Percentiles rank a stretch among this genome's conserved stretches.
These are phyloP conservation scores for Sporothrix phasma DNA, from an alignment of 2,329 filamentous ascomycete species.

Conservation along the genomic window DNA sequence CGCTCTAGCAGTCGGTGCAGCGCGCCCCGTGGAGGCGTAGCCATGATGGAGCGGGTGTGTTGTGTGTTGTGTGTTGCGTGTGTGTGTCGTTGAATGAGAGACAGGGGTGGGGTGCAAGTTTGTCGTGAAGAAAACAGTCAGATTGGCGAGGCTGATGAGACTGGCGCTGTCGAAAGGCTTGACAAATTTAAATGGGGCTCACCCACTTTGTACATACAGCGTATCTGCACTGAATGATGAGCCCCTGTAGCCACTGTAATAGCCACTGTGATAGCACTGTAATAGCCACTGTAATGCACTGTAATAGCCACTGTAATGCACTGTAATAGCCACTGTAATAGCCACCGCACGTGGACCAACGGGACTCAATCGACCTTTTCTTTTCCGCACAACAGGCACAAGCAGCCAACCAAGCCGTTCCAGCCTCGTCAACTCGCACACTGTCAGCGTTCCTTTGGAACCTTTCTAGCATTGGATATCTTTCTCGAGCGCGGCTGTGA, in stretches of 20 bases:
- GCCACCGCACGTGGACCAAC: too few relatives aligned
- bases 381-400: background rate
- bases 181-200: background rate
- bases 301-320: too few relatives aligned
- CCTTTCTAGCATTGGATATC: background rate
- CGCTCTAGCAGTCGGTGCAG: constrained; percentile 55
- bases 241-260: background rate
- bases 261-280: too few relatives aligned
- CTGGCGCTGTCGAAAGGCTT: background rate
- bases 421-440: background rate
- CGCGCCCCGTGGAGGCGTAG: constrained; percentile 24
- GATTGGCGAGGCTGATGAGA: background rate
- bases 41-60: constrained; percentile 30
- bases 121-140: background rate
- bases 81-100: background rate
- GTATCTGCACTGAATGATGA: background rate
- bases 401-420: background rate
- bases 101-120: too few relatives aligned
- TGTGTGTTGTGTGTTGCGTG: background rate
- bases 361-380: background rate
- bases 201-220: background rate
- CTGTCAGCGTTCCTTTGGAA: background rate
- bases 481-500: background rate
- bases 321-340: too few relatives aligned
- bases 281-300: too few relatives aligned